Percentiles rank a stretch among this genome's conserved stretches.
Conservation (phyloP, 1,139 yeast species). For the Meyerozyma guilliermondii region DNA sequence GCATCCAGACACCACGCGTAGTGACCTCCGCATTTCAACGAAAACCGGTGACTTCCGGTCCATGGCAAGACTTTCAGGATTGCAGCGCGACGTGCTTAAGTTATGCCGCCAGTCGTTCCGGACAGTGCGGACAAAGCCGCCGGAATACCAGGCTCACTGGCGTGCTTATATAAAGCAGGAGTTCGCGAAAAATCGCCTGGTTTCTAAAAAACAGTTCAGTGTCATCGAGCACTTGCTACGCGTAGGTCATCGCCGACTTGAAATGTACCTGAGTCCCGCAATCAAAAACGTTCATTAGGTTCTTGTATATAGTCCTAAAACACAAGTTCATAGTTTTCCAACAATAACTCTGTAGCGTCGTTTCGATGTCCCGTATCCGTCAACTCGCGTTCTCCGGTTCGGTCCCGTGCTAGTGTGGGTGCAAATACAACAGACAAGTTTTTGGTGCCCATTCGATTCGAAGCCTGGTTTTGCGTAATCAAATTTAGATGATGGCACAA, state of each 20-base stretch:
- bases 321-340: constrained; percentile 47
- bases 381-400: constrained; percentile 78
- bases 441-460: constrained; percentile 73
- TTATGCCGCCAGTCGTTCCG: constrained; percentile 59
- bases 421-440: constrained; percentile 93
- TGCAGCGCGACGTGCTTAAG: constrained; percentile 60
- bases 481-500: constrained; percentile 62
- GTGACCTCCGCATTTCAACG: not conserved
- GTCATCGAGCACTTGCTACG: constrained; percentile 84
- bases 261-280: constrained; percentile 64
- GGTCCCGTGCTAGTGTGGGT: constrained; percentile 84
- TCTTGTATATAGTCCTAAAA: constrained; percentile 16
- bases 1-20: not conserved
- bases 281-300: constrained; percentile 55
- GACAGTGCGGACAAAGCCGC: constrained; percentile 52
- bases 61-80: constrained; percentile 50
- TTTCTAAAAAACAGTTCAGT: constrained; percentile 76
- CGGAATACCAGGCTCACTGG: constrained; percentile 41
- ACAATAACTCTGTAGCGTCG: constrained; percentile 70
- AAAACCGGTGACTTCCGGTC: not conserved
- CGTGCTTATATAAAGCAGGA: constrained; percentile 45
- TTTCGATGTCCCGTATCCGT: constrained; percentile 81
- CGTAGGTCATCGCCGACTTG: constrained; percentile 66
- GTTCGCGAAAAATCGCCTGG: constrained; percentile 52
- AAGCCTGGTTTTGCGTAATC: constrained; percentile 42